phyloP scores from a whole-genome alignment of 2,329 filamentous ascomycete species.

The Sporothrix brasiliensis region DNA sequence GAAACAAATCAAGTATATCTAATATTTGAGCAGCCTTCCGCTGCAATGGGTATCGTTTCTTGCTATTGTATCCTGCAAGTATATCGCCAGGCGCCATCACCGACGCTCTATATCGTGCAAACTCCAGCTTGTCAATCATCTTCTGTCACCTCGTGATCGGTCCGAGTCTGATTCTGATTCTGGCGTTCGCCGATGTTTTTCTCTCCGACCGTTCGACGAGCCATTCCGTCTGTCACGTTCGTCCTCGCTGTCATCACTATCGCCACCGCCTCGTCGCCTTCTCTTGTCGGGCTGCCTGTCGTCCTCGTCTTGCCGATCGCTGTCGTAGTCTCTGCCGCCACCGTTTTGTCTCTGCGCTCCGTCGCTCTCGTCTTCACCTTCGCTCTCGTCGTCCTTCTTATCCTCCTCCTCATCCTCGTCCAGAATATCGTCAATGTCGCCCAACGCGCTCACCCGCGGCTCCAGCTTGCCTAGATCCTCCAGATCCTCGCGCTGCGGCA shows the following conservation, averaged over 20 bases:
- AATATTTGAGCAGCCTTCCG: background rate
- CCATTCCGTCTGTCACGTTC: constrained; percentile 3
- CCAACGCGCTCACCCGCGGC: constrained; percentile 79
- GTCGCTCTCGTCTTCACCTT: constrained; percentile 1
- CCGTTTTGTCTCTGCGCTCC: background rate
- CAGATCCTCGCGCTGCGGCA: constrained; percentile 77
- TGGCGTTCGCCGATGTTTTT: background rate
- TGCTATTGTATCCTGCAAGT: background rate
- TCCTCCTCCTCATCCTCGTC: constrained; percentile 59
- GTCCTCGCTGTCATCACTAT: background rate
- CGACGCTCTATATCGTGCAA: background rate
- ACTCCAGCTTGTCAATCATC: background rate
- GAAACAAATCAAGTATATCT: background rate
- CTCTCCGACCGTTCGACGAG: background rate
- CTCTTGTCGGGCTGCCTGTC: constrained; percentile 17
- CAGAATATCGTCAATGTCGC: constrained; percentile 73
- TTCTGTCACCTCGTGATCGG: background rate
- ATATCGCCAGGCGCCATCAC: background rate
- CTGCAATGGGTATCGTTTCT: constrained; percentile 23
- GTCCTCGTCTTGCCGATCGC: background rate
- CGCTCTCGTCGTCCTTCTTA: background rate
- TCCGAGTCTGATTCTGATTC: constrained; percentile 19
- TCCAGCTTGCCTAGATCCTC: constrained; percentile 90
- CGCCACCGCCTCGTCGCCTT: background rate
- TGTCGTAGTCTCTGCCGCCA: background rate